Base-by-base conservation (phyloP, 2,329 filamentous ascomycete species). In the Thermothelomyces thermophilus region DNA sequence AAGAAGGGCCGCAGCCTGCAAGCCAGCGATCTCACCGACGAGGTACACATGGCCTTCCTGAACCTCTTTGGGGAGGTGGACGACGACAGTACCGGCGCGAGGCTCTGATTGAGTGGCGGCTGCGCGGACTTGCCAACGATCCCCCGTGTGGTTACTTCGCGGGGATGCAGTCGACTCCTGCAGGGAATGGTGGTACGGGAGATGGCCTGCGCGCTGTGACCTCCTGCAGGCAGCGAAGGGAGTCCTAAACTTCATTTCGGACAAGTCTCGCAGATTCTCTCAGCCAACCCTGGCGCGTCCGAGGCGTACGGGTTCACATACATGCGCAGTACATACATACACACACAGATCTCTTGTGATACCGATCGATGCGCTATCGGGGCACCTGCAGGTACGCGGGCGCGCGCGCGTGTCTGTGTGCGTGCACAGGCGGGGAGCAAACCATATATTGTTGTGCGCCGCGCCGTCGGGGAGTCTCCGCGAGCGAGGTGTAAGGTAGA, bases 11-110 rank as follows among this genome's bases (percentile, higher is more conserved):
- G 93, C 56, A 89, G 87, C 63, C 70, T 98, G 64, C 93, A 97
- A 71, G 93, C 93, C 1, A 90, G 87, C 58, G 93, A 97, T 68
- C 70, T 98, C 64, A 96, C 91, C 0, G 89, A 93, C 16, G 86
- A 95, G 69, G 86, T 98, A 9, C 85, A 95, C 62, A 73, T 73
- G 30, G 86, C 90, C 0, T 97, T 96, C 67, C 66, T 86, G 61
- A 82, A 82, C 52, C 67, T 95, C 16, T 85, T 96, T 63, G 90
- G 89, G 0, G 87, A 90, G 58, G 75, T 77, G 3, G 78, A 77
- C 33, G 71, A 52, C 7, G 55, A 56, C 20, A 37, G 11, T 17
- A 52, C 43, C 10, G 51, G 46, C 26, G 45, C 54, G 8, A 54
- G 46, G 20, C 54, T 60, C 24, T 60, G 49, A 60, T 13, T n/a